Conservation (phyloP, 495 filamentous ascomycete genomes). For the Trichoderma parareesei region DNA sequence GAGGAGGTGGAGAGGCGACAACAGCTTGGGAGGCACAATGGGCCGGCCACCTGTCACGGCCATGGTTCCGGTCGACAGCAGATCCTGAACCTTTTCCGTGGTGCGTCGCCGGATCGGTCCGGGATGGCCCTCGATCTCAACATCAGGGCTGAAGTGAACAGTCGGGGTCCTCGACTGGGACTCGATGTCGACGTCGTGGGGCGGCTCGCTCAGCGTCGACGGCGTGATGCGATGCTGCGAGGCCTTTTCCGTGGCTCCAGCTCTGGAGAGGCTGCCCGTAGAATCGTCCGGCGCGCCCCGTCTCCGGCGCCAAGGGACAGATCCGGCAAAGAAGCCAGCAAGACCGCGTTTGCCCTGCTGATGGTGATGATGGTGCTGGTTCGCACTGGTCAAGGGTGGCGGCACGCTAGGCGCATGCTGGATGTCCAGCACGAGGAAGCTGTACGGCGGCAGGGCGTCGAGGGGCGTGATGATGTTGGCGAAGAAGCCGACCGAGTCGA, state of each 20-base stretch:
- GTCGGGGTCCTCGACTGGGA: slow-evolving; percentile 7
- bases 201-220: neutral
- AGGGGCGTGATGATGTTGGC: slow-evolving; percentile 52
- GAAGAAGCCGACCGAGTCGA: slow-evolving; percentile 52
- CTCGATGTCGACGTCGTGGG: neutral
- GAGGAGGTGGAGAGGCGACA: slow-evolving; percentile 46
- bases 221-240: neutral
- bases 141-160: neutral
- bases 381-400: neutral
- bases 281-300: neutral
- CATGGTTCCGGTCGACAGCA: slow-evolving; percentile 29
- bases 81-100: slow-evolving; percentile 27
- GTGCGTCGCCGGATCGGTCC: slow-evolving; percentile 22
- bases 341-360: neutral
- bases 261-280: neutral
- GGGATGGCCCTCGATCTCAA: slow-evolving; percentile 11
- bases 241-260: neutral
- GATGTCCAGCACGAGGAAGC: slow-evolving; percentile 41
- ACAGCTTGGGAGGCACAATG: slow-evolving; percentile 36
- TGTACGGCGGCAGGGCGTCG: slow-evolving; percentile 37
- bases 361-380: neutral
- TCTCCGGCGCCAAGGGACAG: neutral
- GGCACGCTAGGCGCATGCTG: slow-evolving; percentile 22
- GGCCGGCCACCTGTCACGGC: slow-evolving; percentile 26
- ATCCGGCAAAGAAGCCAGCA: neutral